Conservation (phyloP, 495 filamentous ascomycete genomes). For the Hyaloscypha variabilis region DNA sequence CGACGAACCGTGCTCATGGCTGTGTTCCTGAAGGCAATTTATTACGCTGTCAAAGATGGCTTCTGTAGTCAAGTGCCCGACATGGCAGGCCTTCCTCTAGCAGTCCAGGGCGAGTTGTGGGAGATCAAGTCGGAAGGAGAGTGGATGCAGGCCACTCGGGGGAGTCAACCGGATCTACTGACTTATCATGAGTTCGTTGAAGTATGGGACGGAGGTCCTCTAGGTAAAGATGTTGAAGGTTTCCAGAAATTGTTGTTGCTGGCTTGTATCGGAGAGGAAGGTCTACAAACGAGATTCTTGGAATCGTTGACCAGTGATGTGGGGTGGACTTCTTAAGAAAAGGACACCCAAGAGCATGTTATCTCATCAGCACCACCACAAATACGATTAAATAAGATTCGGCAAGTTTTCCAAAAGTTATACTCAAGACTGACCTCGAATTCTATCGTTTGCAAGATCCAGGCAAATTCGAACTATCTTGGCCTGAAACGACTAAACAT, state of each 20-base stretch:
- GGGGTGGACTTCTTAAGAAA: no score
- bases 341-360: no score
- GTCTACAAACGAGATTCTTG: conserved; percentile 2
- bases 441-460: no score
- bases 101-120: conserved; percentile 40
- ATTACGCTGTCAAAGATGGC: conserved; percentile 32
- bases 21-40: conserved; percentile 39
- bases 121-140: conserved; percentile 41
- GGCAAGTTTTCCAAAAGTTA: no score
- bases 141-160: conserved; percentile 30
- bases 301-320: background rate
- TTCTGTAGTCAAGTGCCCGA: background rate
- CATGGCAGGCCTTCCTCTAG: conserved; percentile 9
- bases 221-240: background rate
- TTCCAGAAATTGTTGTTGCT: conserved; percentile 7
- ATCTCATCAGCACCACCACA: no score
- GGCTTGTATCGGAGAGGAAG: conserved; percentile 9
- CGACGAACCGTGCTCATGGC: conserved; percentile 42
- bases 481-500: no score
- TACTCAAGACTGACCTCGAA: no score
- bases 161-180: background rate
- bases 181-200: background rate
- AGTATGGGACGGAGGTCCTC: background rate
- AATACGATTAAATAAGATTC: no score
- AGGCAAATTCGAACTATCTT: no score